phyloP scores from a whole-genome alignment of 768 basidiomycete genomes.

The Tylopilus felleus region DNA sequence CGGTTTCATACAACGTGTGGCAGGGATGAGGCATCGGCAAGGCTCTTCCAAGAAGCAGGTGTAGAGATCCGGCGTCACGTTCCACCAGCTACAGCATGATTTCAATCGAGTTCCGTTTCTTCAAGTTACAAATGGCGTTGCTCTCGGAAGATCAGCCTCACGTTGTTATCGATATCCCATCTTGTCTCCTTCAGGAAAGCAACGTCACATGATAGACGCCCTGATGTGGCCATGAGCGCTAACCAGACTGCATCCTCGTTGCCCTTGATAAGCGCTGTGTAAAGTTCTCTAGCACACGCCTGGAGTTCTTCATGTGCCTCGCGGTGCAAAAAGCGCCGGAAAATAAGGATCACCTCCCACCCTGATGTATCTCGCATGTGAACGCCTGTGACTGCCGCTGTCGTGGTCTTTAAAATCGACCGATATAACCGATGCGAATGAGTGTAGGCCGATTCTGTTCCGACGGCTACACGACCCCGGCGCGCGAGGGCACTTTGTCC shows the following conservation, averaged over 20 bases:
- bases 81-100: conserved; percentile 35
- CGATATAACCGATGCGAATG: conserved; percentile 77
- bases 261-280: conserved; percentile 50
- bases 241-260: conserved; percentile 89
- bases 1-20: conserved; percentile 1
- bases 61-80: conserved; percentile 75
- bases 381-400: conserved; percentile 60
- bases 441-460: conserved; percentile 72
- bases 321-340: conserved; percentile 71
- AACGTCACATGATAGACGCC: conserved; percentile 39
- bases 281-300: conserved; percentile 59
- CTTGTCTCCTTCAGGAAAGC: conserved; percentile 49
- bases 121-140: conserved; percentile 20
- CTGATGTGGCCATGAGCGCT: conserved; percentile 55
- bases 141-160: conserved; percentile 26
- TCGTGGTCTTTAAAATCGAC: conserved; percentile 74
- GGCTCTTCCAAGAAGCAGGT: conserved; percentile 74
- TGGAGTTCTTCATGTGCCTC: conserved; percentile 76
- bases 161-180: conserved; percentile 60
- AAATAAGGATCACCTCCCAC: conserved; percentile 79
- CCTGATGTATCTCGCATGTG: conserved; percentile 63
- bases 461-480: conserved; percentile 47
- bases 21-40: conserved; percentile 81
- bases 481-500: conserved; percentile 61
- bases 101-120: not conserved